A percentile compares a stretch with the other conserved stretches of the same genome.
These are phyloP conservation scores for Sindora glabra DNA, from an alignment of 306 rosid genomes.

Conservation along the genomic window DNA sequence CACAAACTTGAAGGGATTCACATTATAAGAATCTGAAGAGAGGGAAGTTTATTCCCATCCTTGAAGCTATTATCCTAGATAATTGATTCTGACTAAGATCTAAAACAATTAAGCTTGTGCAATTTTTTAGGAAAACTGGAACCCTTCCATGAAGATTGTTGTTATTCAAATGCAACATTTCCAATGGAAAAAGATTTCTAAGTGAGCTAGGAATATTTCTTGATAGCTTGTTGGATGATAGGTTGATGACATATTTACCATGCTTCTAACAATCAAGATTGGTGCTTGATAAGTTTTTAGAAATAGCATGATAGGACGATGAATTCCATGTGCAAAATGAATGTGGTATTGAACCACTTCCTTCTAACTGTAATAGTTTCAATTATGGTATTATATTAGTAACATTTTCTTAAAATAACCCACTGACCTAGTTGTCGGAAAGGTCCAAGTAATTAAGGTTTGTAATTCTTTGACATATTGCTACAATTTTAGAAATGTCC, in stretches of 20 bases:
- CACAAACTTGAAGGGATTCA: background rate
- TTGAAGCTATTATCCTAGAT: background rate
- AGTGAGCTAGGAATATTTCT: slow-evolving; percentile 13
- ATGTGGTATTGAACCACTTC: no score
- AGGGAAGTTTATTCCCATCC: background rate
- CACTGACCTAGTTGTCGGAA: background rate
- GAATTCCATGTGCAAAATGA: no score
- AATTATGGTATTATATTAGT: background rate
- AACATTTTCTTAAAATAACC: slow-evolving; percentile 1
- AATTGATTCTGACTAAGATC: background rate
- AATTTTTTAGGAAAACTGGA: background rate
- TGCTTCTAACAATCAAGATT: no score
- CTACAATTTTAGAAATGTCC: background rate
- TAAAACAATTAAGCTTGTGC: background rate
- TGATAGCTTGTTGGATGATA: slow-evolving; percentile 8
- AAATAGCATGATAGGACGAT: no score
- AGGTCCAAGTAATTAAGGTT: background rate
- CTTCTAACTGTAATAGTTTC: no score
- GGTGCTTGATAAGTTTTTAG: no score
- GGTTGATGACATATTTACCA: background rate
- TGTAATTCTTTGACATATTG: background rate
- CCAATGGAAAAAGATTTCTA: background rate
- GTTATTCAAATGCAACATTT: background rate
- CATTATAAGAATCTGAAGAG: background rate
- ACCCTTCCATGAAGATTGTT: slow-evolving; percentile 11